Evolutionary conservation across 345 rosid genomes (phyloP), one percentile per base, ranked within the genome.

Genomic region (Anastatica hierochuntica): DNA sequence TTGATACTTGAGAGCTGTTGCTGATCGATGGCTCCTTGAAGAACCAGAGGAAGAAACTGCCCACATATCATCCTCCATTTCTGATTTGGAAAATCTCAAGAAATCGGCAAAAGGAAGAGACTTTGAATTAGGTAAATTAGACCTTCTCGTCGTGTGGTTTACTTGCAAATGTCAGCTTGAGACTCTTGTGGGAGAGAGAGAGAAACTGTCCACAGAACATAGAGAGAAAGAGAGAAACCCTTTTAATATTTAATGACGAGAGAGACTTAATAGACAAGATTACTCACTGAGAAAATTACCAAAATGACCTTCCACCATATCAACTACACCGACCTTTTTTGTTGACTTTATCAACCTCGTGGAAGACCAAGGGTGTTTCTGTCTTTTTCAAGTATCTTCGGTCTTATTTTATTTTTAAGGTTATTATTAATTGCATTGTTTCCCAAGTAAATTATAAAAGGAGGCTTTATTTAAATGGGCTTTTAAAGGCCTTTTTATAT

Each of bases 11-110:
- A 37, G 3, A 58, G 56, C 39, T 30, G 60, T 37, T 14, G 49
- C 37, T 38, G 65, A 66, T 51, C 71, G 60, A 38, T 52, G 26
- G 30, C 58, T 66, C 14, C 49, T 66, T 0, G 71, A 58, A 19
- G 66, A 66, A 20, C 64, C 53, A 52, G 71, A 58, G 30, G 60
- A 66, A n/a, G 55, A 51, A 17, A 66, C 64, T 3, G 54, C 29
- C 65, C 71, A 66, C 55, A 15, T 36, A 52, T 66, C 71, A 41
- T 66, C 65, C 15, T 66, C 71, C 71, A 66, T 43, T 2, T 31
- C 53, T 8, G 63, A 49, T 55, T 56, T 20, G n/a, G n/a, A n/a
- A n/a, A n/a, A n/a, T n/a, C n/a, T n/a, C n/a, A n/a, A n/a, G n/a
- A n/a, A n/a, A n/a, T n/a, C n/a, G n/a, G n/a, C n/a, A n/a, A n/a